Conservation (phyloP, 2,329 filamentous ascomycete species). For the Cyphellophora attinorum region DNA sequence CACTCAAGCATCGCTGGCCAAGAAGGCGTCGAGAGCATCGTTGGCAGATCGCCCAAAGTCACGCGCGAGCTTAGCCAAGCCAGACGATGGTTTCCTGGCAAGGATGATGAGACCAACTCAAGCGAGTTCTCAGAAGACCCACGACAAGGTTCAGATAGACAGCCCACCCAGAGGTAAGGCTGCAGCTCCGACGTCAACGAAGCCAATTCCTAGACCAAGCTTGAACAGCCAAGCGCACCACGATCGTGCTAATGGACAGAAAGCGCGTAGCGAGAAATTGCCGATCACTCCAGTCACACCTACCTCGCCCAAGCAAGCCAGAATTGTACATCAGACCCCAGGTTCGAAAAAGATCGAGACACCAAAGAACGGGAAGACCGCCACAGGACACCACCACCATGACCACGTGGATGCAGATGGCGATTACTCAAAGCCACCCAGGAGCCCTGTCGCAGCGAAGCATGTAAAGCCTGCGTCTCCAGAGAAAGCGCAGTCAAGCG, state of each 20-base stretch:
- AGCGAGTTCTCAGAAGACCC: constrained; percentile 39
- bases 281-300: no score
- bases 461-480: neutral
- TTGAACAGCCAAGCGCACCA: neutral
- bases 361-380: no score
- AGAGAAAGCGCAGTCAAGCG: no score
- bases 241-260: no score
- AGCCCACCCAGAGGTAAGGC: constrained; percentile 25
- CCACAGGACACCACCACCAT: no score
- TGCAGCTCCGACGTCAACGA: constrained; percentile 5
- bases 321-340: no score
- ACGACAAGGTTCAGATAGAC: constrained; percentile 35
- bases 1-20: constrained; percentile 18
- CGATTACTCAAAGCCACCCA: neutral
- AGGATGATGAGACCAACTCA: constrained; percentile 44
- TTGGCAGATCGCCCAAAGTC: constrained; percentile 29
- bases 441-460: neutral
- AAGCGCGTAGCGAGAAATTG: no score
- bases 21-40: constrained; percentile 21
- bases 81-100: constrained; percentile 38
- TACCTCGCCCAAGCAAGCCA: no score
- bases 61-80: constrained; percentile 28
- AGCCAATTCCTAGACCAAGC: constrained; percentile 1
- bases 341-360: no score
- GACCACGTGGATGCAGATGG: neutral